Evolutionary conservation across 2,329 filamentous ascomycete species (phyloP).

Genomic region (Magnaporthales sp.): DNA sequence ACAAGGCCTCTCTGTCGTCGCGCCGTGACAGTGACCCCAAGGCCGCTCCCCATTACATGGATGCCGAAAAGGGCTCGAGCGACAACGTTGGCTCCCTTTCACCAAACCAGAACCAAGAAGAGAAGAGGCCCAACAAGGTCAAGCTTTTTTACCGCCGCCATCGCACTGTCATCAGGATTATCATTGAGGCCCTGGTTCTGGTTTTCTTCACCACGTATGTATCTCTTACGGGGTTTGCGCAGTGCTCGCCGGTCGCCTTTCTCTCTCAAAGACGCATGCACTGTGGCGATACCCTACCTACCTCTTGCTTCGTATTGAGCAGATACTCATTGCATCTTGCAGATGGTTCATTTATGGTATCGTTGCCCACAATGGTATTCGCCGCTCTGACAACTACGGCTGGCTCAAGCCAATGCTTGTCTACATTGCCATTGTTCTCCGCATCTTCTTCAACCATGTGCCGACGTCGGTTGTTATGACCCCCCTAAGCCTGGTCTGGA

Average conservation of each 20-base stretch:
- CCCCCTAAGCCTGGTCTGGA: conserved; percentile 61
- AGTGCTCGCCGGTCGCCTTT: not conserved
- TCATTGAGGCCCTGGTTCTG: not conserved
- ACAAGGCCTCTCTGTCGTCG: not conserved
- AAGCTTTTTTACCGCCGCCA: conserved; percentile 3
- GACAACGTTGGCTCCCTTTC: not conserved
- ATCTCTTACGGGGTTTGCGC: not conserved
- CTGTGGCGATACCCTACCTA: not conserved
- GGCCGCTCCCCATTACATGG: not conserved
- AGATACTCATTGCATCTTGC: conserved; percentile 9
- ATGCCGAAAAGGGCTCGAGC: conserved; percentile 3
- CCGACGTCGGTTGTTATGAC: conserved; percentile 57
- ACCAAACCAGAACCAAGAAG: not conserved
- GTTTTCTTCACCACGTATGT: conserved; percentile 1
- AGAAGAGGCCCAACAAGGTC: not conserved
- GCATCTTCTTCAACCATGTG: conserved; percentile 65
- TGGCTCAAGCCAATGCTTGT: conserved; percentile 81
- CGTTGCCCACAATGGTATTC: conserved; percentile 28
- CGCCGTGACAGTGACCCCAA: conserved; percentile 1
- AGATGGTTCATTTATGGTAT: conserved; percentile 31
- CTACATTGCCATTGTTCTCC: conserved; percentile 67
- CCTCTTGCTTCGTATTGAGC: conserved; percentile 2
- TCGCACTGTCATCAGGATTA: not conserved
- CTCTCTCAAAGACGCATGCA: not conserved
- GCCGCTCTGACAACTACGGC: conserved; percentile 60